Percentiles rank a stretch among this genome's conserved stretches.
phyloP scores from a whole-genome alignment of 2,329 filamentous ascomycete species.

The Penicillium janthinellum region DNA sequence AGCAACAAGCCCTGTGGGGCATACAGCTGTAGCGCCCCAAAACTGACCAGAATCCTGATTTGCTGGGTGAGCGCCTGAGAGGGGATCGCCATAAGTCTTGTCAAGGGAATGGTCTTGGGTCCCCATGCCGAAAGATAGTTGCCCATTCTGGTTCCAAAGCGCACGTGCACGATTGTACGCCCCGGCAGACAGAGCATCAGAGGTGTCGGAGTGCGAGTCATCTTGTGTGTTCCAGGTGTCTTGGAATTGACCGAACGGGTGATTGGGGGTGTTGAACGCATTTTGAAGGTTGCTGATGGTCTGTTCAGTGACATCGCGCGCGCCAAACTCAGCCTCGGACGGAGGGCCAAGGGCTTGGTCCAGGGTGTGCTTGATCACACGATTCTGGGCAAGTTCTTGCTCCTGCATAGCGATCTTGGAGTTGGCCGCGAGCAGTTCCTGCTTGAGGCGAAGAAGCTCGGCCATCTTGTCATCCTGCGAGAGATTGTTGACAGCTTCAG shows the following conservation, averaged over 20 bases:
- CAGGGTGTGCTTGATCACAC: conserved; percentile 62
- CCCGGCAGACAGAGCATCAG: conserved; percentile 45
- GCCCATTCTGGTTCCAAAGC: conserved; percentile 33
- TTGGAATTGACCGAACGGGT: conserved; percentile 43
- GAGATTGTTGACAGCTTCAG: conserved; percentile 19
- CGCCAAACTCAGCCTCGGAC: conserved; percentile 55
- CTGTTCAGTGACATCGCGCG: conserved; percentile 53
- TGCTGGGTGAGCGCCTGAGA: conserved; percentile 23
- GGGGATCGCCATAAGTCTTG: conserved; percentile 30
- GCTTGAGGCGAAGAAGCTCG: conserved; percentile 59
- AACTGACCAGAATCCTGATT: conserved; percentile 34
- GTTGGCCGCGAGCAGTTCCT: conserved; percentile 59
- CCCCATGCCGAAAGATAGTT: conserved; percentile 32
- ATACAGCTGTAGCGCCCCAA: conserved; percentile 32
- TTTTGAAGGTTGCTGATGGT: conserved; percentile 54
- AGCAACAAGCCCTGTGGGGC: conserved; percentile 18
- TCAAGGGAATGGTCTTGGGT: conserved; percentile 28
- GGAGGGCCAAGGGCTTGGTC: conserved; percentile 59
- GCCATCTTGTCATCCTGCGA: conserved; percentile 37
- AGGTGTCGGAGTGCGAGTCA: conserved; percentile 49
- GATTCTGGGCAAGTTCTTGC: conserved; percentile 62
- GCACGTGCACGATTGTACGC: conserved; percentile 45
- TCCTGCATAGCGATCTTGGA: conserved; percentile 62
- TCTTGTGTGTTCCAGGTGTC: conserved; percentile 49
- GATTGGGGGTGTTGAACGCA: conserved; percentile 55